Base-by-base conservation (phyloP, 306 rosid species). In the Medicago lupulina region DNA sequence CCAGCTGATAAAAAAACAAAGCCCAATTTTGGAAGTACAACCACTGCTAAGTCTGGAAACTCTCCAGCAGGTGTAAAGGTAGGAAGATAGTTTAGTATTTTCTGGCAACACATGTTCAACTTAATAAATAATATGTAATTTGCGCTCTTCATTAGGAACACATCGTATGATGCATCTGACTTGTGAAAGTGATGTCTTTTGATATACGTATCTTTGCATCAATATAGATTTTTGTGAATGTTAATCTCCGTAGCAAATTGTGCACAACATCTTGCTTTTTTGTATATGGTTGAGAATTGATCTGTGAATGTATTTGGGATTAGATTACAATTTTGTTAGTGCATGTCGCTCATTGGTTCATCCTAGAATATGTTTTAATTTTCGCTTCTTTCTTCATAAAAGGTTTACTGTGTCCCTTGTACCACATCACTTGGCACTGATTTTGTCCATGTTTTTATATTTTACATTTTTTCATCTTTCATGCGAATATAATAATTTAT, bases 21-120 rank as follows among this genome's bases (percentile, higher is more conserved):
- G 83, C 68, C 53, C 67, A 88, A 61, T 83, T 94, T 88, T 63
- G 87, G 91, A 69, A 83, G 97, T 83, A 82, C 87, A 54, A 81
- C 85, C 46, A 87, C 96, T 40, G 71, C 90, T 41, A 91, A 87
- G 68, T 91, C 90, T 62, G 97, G 98, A 86, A 91, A 85, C 82
- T 75, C 91, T 72, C 93, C 87, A 0, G 79, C 86, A 9, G 87
- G 88, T 31, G 73, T 90, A 50, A n/a, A n/a, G n/a, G 92, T 87
- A 77, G 74, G 82, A 81, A 65, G 17, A 43, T 63, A 66, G 46
- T 51, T 50, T 51, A 18, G 53, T 76, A 57, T 83, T 74, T 64
- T 17, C 75, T 38, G 40, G 49, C 50, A 9, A 39, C 17, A 40
- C 34, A 39, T 47, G 21, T 40, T 13, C 62, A 31, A 28, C 70